Base-by-base conservation (phyloP, 2,329 filamentous ascomycete species). In the Diaporthe australafricana region DNA sequence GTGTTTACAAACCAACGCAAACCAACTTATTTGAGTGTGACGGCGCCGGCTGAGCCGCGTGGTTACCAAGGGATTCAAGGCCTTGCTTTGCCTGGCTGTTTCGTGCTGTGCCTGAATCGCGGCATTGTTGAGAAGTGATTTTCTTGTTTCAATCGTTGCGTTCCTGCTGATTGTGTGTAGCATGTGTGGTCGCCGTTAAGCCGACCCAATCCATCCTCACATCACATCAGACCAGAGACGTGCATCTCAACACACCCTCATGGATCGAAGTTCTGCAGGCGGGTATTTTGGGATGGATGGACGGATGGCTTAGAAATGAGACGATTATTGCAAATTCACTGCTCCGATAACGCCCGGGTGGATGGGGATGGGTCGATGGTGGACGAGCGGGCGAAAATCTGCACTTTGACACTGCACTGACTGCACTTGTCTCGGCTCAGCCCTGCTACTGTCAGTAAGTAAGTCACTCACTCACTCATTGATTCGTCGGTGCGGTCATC, bases 151-250 rank as follows among this genome's bases (percentile, higher is more conserved):
- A 55, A 32, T 20, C 14, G 45, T 27, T 70, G 9, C 38, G 30
- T 12, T 53, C 38, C 38, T 52, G 68, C 56, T 27, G 40, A 48
- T 35, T 25, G n/a, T 60, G 3, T 42, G 66, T 68, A 27, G 66
- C 66, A 57, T 48, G 52, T 68, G 35, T 42, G 70, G 66, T 63
- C 42, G 57, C 30, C 57, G 52, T 48, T 60, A 72, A 67, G 71
- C 57, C 71, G 67, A 70, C 67, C 47, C 45, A 68, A 70, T 50
- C 68, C 71, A 72, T 38, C 38, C 20, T n/a, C n/a, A 7, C 45
- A 48, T 22, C 47, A 12, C 57, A 22, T 12, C 25, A 32, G 56
- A n/a, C 20, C 38, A 62, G 56, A 47, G 12, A 9, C 11, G 57
- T 32, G 40, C 30, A 27, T 22, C 3, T 52, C 25, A 40, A 25